Evolutionary conservation across 2,329 filamentous ascomycete genomes (phyloP).

Genomic region (Penicillium decumbens): DNA sequence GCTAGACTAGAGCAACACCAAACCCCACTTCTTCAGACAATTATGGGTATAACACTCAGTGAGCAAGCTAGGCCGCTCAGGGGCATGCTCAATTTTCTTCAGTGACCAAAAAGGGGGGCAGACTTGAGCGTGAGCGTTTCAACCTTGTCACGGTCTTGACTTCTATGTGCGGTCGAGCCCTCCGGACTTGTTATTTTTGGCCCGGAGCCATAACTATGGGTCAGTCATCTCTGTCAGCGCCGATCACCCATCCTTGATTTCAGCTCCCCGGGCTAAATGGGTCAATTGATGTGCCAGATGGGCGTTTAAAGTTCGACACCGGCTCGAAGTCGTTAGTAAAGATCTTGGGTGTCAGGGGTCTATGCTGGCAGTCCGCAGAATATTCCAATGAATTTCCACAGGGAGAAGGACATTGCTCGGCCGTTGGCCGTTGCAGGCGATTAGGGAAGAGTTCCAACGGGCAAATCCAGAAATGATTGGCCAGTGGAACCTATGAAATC

Average conservation of each 20-base stretch:
- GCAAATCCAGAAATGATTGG: conserved; percentile 4
- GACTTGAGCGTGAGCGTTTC: not conserved
- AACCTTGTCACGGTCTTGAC: not conserved
- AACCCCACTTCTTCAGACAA: no score
- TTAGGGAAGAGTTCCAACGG: not conserved
- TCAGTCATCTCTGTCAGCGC: not conserved
- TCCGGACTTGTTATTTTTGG: not conserved
- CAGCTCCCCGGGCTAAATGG: not conserved
- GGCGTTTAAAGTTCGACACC: not conserved
- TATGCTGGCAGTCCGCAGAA: not conserved
- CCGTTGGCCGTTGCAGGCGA: not conserved
- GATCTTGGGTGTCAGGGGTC: not conserved
- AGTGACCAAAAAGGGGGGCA: no score
- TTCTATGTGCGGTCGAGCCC: not conserved
- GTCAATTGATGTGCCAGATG: not conserved
- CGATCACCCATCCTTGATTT: conserved; percentile 4
- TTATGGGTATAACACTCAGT: no score
- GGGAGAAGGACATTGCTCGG: not conserved
- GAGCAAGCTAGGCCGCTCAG: no score
- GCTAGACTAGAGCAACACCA: no score
- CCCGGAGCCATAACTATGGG: no score
- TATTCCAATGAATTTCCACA: not conserved
- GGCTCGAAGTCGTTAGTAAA: not conserved
- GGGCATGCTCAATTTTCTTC: no score
- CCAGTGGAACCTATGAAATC: conserved; percentile 9